Base-by-base conservation (phyloP, 345 rosid genomes). In the Trapa bicornis region DNA sequence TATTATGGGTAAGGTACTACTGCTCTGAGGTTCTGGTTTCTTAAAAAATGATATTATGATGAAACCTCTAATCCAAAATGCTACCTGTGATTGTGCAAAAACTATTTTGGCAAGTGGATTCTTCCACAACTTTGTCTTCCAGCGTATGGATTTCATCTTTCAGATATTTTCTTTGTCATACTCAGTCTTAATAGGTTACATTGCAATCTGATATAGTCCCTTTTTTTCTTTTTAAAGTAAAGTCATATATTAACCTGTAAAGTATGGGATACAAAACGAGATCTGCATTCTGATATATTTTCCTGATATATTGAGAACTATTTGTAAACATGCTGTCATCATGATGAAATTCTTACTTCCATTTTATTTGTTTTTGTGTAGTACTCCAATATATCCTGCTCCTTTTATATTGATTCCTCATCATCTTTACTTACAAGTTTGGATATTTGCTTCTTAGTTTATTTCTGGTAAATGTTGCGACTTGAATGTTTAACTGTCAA, bases 1-100 rank as follows among this genome's bases (percentile, higher is more conserved):
- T 71, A 89, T 87, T 72, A 91, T 94, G 99, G 99, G 99, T 94
- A 87, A 79, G 65, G 56, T 71, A 72, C 54, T 70, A 65, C 36
- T 39, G 15, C 67, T 66, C 62, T 66, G 48, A 48, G 32, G 61
- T 42, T 56, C 64, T 58, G 63, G 15, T 32, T 58, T 58, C 63
- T 58, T 32, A 33, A 7, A 54, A 54, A n/a, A 1, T 52, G n/a
- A 13, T 54, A 5, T n/a, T 54, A 5, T 22, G 17, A 4, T 54
- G 33, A 54, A 54, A 35, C 60, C 10, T 50, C 54, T 57, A 57
- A 57, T 35, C 63, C 16, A 13, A 12, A 32, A 9, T 35, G 12
- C 10, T 11, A n/a, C 60, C 35, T 22, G 5, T 29, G 12, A 32
- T 58, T 58, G 32, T 4, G 35, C 63, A 58, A 58, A 32, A 54